phyloP scores from a whole-genome alignment of 257 asterid species.

The Rehmannia glutinosa region DNA sequence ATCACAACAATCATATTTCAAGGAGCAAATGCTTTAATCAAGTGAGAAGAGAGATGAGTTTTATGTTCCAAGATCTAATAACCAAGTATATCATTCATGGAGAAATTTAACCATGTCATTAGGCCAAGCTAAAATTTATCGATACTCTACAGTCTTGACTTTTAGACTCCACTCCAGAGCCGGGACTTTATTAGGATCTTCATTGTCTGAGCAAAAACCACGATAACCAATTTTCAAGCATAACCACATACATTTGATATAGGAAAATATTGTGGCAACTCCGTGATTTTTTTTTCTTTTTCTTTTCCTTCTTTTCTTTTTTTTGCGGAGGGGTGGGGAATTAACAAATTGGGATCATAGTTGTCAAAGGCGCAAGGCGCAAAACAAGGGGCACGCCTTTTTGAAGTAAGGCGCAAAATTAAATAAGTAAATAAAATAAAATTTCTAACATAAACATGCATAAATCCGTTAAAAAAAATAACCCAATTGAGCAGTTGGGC shows the following conservation, averaged over 20 bases:
- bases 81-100: slow-evolving; percentile 7
- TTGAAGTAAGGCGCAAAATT: no score
- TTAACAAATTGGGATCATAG: no score
- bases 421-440: no score
- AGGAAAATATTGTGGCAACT: neutral
- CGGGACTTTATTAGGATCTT: neutral
- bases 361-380: no score
- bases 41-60: neutral
- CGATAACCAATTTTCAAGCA: neutral
- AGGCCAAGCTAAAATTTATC: neutral
- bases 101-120: neutral
- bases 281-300: neutral
- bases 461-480: no score
- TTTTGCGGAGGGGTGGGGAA: neutral
- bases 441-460: no score
- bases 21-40: slow-evolving; percentile 5
- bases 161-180: neutral
- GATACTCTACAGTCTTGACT: neutral
- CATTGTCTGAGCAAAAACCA: neutral
- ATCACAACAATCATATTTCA: neutral
- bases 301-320: neutral
- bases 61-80: neutral
- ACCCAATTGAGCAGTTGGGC: no score
- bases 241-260: neutral
- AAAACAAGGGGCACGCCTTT: no score